Conservation (phyloP, 768 basidiomycete species). For the Tulasnella sp. region DNA sequence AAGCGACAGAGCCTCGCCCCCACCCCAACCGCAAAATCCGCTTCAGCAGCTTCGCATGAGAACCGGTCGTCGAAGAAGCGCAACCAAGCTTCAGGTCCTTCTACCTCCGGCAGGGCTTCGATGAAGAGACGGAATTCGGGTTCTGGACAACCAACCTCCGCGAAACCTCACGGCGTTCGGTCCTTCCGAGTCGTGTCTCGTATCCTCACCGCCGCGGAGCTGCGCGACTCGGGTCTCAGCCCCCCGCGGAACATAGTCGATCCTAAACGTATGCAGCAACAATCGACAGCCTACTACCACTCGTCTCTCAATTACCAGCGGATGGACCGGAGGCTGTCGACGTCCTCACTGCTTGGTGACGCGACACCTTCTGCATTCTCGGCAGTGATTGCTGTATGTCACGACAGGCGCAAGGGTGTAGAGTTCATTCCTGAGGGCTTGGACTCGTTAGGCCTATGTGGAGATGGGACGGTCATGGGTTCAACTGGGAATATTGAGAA, state of each 20-base stretch:
- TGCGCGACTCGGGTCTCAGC: conserved; percentile 48
- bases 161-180: conserved; percentile 27
- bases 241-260: conserved; percentile 24
- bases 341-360: conserved; percentile 8
- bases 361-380: conserved; percentile 27
- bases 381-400: conserved; percentile 37
- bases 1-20: conserved; percentile 21
- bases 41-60: conserved; percentile 16
- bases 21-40: background rate
- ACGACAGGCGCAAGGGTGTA: conserved; percentile 34
- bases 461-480: conserved; percentile 29
- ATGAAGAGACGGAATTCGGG: conserved; percentile 22
- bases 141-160: conserved; percentile 30
- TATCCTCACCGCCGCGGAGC: conserved; percentile 57
- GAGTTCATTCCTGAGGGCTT: conserved; percentile 75
- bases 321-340: conserved; percentile 11
- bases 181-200: conserved; percentile 67
- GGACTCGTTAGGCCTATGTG: conserved; percentile 58
- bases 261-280: conserved; percentile 20
- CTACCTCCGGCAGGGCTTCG: conserved; percentile 21
- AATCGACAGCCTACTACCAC: conserved; percentile 43
- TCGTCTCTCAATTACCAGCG: conserved; percentile 12
- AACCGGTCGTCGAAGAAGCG: conserved; percentile 35
- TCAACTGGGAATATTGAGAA: conserved; percentile 31
- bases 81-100: conserved; percentile 9